These are phyloP conservation scores for Peronospora farinosa DNA, from an alignment of 352 stramenopile species.

Conservation along the genomic window DNA sequence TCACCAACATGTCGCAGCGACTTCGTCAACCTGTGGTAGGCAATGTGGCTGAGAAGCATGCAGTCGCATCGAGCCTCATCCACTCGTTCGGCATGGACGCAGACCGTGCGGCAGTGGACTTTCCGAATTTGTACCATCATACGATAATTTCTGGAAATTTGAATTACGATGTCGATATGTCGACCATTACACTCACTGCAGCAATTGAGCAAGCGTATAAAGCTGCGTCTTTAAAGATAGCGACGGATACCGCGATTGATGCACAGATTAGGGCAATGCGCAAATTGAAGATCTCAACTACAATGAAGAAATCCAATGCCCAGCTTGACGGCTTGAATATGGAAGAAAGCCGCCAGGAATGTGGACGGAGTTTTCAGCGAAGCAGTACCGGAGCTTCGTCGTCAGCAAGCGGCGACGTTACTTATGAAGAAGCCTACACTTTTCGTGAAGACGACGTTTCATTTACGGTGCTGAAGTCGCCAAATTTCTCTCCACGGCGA, in stretches of 20 bases:
- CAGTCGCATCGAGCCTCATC: constrained; percentile 52
- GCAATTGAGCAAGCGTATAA: constrained; percentile 73
- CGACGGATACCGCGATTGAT: constrained; percentile 57
- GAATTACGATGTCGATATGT: constrained; percentile 70
- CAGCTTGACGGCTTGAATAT: constrained; percentile 10
- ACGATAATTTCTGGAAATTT: constrained; percentile 77
- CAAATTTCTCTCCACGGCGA: background rate
- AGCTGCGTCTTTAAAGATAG: constrained; percentile 50
- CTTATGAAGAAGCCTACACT: constrained; percentile 53
- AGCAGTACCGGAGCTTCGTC: constrained; percentile 20
- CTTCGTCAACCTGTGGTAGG: constrained; percentile 25
- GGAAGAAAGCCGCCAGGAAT: constrained; percentile 11
- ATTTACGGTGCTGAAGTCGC: constrained; percentile 44
- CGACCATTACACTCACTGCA: constrained; percentile 24
- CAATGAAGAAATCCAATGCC: constrained; percentile 10
- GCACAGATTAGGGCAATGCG: constrained; percentile 45
- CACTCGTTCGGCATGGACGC: constrained; percentile 80
- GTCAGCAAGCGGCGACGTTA: constrained; percentile 21
- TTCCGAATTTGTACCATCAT: constrained; percentile 81
- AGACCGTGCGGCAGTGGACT: constrained; percentile 65
- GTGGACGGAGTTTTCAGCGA: constrained; percentile 10
- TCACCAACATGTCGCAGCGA: constrained; percentile 26
- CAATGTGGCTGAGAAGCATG: constrained; percentile 44
- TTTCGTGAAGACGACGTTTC: constrained; percentile 46
- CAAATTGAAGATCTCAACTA: background rate